Percentiles rank a stretch among this genome's conserved stretches.
These are phyloP conservation scores for Umbelopsis isabellina DNA, from an alignment of 192 early-diverging fungal species.

Conservation along the genomic window DNA sequence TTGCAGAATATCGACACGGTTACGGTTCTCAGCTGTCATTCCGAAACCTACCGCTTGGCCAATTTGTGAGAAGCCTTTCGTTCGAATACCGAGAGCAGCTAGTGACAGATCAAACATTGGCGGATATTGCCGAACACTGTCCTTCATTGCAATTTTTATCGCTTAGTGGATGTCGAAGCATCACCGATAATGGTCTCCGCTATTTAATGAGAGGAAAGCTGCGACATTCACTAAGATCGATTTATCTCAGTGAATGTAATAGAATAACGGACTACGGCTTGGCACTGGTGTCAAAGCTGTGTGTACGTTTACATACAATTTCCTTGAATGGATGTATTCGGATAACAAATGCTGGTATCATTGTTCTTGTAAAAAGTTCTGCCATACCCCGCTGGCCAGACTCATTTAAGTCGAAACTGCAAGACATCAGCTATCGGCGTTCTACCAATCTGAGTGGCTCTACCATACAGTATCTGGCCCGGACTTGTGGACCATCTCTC, in stretches of 20 bases:
- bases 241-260: neutral
- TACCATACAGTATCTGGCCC: neutral
- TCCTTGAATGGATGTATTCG: neutral
- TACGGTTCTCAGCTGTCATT: neutral
- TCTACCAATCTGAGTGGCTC: neutral
- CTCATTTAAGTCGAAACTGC: neutral
- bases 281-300: neutral
- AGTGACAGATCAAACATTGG: neutral
- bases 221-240: neutral
- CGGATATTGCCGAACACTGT: conserved; percentile 3
- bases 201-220: neutral
- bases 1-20: conserved; percentile 3
- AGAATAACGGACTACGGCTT: neutral
- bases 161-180: neutral
- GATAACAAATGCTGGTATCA: conserved; percentile 4
- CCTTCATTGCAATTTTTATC: neutral
- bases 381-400: neutral
- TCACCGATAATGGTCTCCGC: neutral
- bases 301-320: neutral
- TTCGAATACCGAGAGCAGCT: conserved; percentile 7
- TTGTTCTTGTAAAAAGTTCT: neutral
- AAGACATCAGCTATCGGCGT: neutral
- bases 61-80: neutral
- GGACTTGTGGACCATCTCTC: neutral
- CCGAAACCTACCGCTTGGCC: neutral